Base-by-base conservation (phyloP, 371 early-diverging fungal species). In the Nematocida ironsii region DNA sequence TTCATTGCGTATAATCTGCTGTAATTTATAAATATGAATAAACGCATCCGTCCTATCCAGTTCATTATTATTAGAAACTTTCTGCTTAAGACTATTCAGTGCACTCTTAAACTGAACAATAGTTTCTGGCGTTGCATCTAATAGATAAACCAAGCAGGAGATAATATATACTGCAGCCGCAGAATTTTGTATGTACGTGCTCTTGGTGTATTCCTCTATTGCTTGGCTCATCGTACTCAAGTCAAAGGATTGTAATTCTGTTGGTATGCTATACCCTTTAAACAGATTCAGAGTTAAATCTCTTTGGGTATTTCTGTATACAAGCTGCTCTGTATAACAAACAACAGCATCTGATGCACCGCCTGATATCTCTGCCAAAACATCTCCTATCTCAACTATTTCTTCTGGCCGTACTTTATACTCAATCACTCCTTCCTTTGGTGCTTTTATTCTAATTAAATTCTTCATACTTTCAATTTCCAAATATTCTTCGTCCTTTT, bases 381-480 rank as follows among this genome's bases (percentile, higher is more conserved):
- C 56, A 20, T 81, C 54, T 9, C 75, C 75, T 57, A 55, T 27
- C 18, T 66, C 33, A 62, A 83, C 58, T 6, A 67, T 16, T 16
- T 73, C 73, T 18, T 54, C 75, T 25, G 42, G 47, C 18, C 20
- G 7, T 45, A 69, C 73, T 42, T 44, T 45, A 13, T 20, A 20
- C 4, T 6, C 18, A 5, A 75, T 0, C 5, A 4, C 13, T 1
- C 83, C 83, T 42, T 44, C 44, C n/a, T 25, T 66, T 5, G 71
- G 64, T 9, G 84, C 62, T 16, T 42, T 47, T 83, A 96, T 88
- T 70, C 94, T 95, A 94, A 95, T 95, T 86, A 93, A 93, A 95
- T 96, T 96, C 89, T 97, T 97, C 98, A 97, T 97, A 83, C 95
- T 96, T 90, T 97, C 98, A 85, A 97, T 95, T 86, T 96, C 96